These are phyloP conservation scores for Epithele typhae DNA, from an alignment of 768 basidiomycete genomes.

Conservation along the genomic window DNA sequence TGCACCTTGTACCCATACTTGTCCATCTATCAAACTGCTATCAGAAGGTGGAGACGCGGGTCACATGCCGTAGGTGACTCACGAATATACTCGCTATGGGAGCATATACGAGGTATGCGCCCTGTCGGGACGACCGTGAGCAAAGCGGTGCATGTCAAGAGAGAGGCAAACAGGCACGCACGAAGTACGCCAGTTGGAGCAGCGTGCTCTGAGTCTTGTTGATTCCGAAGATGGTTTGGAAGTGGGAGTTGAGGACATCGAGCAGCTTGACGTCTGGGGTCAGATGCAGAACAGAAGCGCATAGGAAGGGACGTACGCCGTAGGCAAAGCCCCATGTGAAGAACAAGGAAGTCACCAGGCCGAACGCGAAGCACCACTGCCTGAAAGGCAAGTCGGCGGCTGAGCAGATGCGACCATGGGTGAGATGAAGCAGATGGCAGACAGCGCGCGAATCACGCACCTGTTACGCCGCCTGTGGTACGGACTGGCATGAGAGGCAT, in stretches of 20 bases:
- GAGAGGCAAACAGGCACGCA: slow-evolving; percentile 24
- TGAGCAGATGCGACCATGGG: background rate
- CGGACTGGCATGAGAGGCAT: no score
- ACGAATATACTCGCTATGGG: slow-evolving; percentile 57
- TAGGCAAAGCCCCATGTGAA: slow-evolving; percentile 77
- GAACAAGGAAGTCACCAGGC: slow-evolving; percentile 70
- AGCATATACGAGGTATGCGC: slow-evolving; percentile 59
- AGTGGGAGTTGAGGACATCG: slow-evolving; percentile 68
- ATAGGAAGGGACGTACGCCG: slow-evolving; percentile 40
- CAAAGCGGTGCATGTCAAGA: background rate
- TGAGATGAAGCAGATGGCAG: no score
- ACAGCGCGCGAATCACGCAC: no score
- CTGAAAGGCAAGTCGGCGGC: background rate
- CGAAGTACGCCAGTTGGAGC: slow-evolving; percentile 71
- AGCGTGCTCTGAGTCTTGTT: slow-evolving; percentile 68
- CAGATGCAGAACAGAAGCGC: background rate
- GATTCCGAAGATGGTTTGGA: slow-evolving; percentile 66
- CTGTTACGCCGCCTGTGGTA: no score
- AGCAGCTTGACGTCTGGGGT: slow-evolving; percentile 41
- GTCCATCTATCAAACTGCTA: slow-evolving; percentile 41
- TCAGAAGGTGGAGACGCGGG: slow-evolving; percentile 1
- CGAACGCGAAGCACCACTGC: slow-evolving; percentile 55
- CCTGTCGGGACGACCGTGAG: slow-evolving; percentile 31
- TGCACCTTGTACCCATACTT: slow-evolving; percentile 61
- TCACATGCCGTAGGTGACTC: no score